Base-by-base conservation (phyloP, 2,329 filamentous ascomycete species). In the Cyphellophora attinorum region DNA sequence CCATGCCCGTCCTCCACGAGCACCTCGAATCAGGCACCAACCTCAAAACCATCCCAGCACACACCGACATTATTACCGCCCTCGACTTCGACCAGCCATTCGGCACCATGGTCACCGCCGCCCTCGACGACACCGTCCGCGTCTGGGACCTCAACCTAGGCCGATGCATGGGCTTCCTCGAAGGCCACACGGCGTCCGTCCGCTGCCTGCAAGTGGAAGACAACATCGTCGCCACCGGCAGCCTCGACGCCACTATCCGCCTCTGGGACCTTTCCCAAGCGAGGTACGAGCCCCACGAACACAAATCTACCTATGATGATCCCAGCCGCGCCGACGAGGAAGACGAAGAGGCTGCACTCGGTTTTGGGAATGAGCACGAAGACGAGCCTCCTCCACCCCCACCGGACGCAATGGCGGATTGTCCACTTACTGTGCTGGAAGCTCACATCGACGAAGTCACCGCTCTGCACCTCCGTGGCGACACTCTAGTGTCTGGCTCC, bases 11-110 rank as follows among this genome's bases (percentile, higher is more conserved):
- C 37, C 66, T 96, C 37, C 91, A 98, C 60, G 91, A 96, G 59
- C 86, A 96, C 59, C 85, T 95, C 55, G 80, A 93, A 45, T 79
- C 89, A 3, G 91, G 91, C 12, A 86, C 84, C 19, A 76, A 74
- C 51, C 94, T 98, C 51, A 81, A 81, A 47, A 85, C 95, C 56
- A 72, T 96, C 37, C 79, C 84, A 47, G 86, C 89, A 2, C 91
- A 98, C 57, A 78, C 76, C 34, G 91, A 98, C 55, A 74, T 73
- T 38, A 81, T 98, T 42, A 93, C 88, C 1, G 82, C 89, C 5
- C 58, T 98, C 41, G 91, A 96, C 60, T 98, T 98, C 57, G 91
- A 98, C 56, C 82, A 81, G n/a, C 91, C 91, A 0, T 96, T 96
- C 57, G 91, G 91, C 11, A 93, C 85, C 13, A 77, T 96, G 74